Evolutionary conservation across 129 eudicot species (phyloP).

Genomic region (Artemisia argyi): DNA sequence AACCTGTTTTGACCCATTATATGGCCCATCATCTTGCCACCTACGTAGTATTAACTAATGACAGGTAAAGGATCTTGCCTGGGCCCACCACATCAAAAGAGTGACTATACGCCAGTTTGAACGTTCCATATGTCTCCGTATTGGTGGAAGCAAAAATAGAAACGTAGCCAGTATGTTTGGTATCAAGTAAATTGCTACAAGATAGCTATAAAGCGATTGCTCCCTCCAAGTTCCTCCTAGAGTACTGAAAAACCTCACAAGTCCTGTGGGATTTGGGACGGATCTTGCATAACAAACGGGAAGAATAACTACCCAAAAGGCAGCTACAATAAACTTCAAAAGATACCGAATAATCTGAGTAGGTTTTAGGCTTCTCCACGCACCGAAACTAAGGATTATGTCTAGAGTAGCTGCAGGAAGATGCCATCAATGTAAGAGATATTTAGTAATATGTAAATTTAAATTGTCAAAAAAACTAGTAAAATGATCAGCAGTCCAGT

Average conservation of each 20-base stretch:
- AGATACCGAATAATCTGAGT: slow-evolving; percentile 86
- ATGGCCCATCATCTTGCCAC: background rate
- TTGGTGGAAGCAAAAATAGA: slow-evolving; percentile 79
- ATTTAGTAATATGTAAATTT: background rate
- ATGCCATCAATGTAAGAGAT: slow-evolving; percentile 1
- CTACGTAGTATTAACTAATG: background rate
- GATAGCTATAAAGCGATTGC: slow-evolving; percentile 61
- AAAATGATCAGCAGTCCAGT: slow-evolving; percentile 1
- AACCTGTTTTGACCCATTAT: background rate
- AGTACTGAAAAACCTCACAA: slow-evolving; percentile 64
- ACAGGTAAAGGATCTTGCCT: slow-evolving; percentile 47
- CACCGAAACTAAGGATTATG: slow-evolving; percentile 76
- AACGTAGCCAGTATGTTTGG: slow-evolving; percentile 77
- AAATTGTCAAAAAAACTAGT: slow-evolving; percentile 5
- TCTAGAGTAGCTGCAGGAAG: slow-evolving; percentile 72
- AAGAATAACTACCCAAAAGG: slow-evolving; percentile 85
- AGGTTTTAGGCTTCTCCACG: slow-evolving; percentile 88
- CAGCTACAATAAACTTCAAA: slow-evolving; percentile 71
- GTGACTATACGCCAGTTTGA: slow-evolving; percentile 76
- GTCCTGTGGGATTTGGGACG: slow-evolving; percentile 74
- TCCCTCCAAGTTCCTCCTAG: slow-evolving; percentile 61
- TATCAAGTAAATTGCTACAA: slow-evolving; percentile 78
- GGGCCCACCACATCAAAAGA: slow-evolving; percentile 94
- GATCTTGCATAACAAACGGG: slow-evolving; percentile 76
- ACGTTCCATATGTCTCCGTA: slow-evolving; percentile 88